Base-by-base conservation (phyloP, 2,329 filamentous ascomycete genomes). In the Aspergillus calidoustus region DNA sequence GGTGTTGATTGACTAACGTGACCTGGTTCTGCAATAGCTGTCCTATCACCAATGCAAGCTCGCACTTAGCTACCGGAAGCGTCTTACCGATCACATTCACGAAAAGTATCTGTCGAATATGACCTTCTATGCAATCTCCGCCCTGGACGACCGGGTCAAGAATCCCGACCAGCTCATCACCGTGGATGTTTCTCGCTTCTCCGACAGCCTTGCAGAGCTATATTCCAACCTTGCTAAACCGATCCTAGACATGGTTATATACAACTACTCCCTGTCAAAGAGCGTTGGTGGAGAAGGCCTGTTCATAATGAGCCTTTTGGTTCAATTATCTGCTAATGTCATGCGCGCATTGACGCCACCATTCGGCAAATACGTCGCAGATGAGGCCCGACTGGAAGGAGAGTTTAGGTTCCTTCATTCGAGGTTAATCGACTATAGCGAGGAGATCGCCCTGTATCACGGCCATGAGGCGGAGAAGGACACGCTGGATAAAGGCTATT, bases 171-270 rank as follows among this genome's bases (percentile, higher is more conserved):
- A 99, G 79, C 86, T 99, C 48, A 96, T 99, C 70, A 95, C 94
- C 0, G 94, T 98, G 30, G 95, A 99, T 75, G 92, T 99, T 9
- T 91, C 93, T 64, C 94, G 95, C 71, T 99, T 99, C 81, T 95
- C 93, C 28, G 97, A 96, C 76, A 96, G 92, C 69, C 80, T 98
- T 64, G 94, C 95, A 1, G 94, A 98, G 76, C 81, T 99, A 7
- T 99, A 99, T 78, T 96, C 93, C 65, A 98, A 98, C 74, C 81
- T 99, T 43, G 95, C 95, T 2, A 99, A 99, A 76, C 95, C 95
- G 0, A 83, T 96, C 4, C 82, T 99, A 22, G 95, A 99, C 69
- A 97, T 99, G 89, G 86, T 93, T 50, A 96, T 99, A 66, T 99
- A 99, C 80, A 98, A 95, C 60, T 96, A 93, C 77, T 94, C 92